Evolutionary conservation across 176 grass and related monocot genomes (phyloP).

Genomic region (Aegilops longissima): DNA sequence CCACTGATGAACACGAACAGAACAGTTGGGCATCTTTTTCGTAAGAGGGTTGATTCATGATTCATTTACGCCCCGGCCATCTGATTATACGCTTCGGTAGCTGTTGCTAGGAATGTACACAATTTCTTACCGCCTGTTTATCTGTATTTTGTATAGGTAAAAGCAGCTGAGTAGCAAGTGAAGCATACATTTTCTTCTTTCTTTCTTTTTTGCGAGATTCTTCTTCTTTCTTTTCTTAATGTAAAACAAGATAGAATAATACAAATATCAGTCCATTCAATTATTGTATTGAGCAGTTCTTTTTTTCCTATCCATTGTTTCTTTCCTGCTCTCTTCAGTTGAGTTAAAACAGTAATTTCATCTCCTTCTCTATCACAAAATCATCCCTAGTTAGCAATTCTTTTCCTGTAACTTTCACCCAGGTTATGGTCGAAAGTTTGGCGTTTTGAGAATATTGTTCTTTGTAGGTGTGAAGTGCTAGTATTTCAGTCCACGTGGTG

Average conservation of each 20-base stretch:
- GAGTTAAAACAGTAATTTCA: not conserved
- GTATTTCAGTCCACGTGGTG: not conserved
- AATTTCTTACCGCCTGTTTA: not conserved
- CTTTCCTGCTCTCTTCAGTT: not conserved
- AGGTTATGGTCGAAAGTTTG: not conserved
- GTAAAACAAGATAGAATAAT: not conserved
- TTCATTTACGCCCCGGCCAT: not conserved
- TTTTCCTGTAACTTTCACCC: not conserved
- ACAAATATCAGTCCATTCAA: not conserved
- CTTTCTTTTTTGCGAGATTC: no score
- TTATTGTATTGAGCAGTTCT: not conserved
- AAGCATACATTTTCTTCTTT: not conserved
- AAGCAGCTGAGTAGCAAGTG: not conserved
- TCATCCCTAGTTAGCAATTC: not conserved
- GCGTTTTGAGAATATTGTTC: not conserved
- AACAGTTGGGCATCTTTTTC: not conserved
- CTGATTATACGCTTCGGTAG: not conserved
- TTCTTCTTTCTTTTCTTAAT: not conserved
- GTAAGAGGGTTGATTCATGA: not conserved
- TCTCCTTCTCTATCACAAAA: not conserved
- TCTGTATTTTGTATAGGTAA: not conserved
- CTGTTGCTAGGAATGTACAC: not conserved
- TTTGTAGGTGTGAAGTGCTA: not conserved
- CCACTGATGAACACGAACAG: slow-evolving; percentile 27
- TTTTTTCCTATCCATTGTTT: not conserved